Base-by-base conservation (phyloP, 805 yeast species). In the Ascoidea asiatica region DNA sequence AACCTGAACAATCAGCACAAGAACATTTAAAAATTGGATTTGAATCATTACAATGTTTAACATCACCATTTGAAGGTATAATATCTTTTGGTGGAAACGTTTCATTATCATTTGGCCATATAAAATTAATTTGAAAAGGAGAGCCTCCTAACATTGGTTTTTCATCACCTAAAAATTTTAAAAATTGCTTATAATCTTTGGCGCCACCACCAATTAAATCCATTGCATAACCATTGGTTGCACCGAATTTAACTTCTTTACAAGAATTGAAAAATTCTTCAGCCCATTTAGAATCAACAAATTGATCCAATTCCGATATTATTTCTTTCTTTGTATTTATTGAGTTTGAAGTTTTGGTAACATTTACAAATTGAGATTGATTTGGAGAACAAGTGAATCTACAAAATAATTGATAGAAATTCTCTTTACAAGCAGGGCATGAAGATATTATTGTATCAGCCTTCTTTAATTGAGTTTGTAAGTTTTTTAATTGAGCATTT, bases 181-280 rank as follows among this genome's bases (percentile, higher is more conserved):
- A 65, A 57, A 90, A 90, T 44, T 77, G 76, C 29, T 66, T 53
- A 59, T 76, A 84, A 53, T 79, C 75, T 44, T 69, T 72, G 2
- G 97, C 97, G 1, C 97, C 97, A n/a, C 98, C 98, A 5, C 98
- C 98, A 38, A 90, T 80, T 38, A 90, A 69, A 57, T 90, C 97
- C 97, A 90, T 88, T 7, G 96, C 97, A 54, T 73, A 85, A 2
- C 97, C 96, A 60, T 89, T 90, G 2, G 97, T 88, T 5, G 96
- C 95, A 3, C 90, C 78, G 59, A 92, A 89, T 62, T 90, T 88
- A 58, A 90, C 81, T 50, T 80, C 77, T 53, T 83, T 83, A 64
- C 98, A 90, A 1, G 95, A 85, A 46, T 88, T 82, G 57, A 66
- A 90, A 54, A 90, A 77, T 1, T 55, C 65, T 0, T 67, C 54